Evolutionary conservation across 1,284 basidiomycete species (phyloP), one percentile per base, ranked within the genome.

Genomic region (Ceratobasidium papillatum): DNA sequence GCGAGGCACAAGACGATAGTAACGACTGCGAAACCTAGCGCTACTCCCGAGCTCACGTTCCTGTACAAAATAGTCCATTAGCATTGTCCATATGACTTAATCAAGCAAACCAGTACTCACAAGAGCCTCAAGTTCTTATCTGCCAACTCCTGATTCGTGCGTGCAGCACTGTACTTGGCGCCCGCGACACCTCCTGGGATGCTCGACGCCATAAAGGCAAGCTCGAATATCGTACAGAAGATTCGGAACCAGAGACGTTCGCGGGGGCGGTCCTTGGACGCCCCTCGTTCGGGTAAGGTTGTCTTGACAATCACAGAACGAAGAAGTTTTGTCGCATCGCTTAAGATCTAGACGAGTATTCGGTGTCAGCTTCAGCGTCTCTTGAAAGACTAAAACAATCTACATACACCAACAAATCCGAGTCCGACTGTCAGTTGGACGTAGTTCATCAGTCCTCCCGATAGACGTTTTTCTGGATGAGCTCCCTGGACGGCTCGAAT

Each of bases 401-500:
- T 3, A 47, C 54, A 49, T 38, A 72, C 69, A 41, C 69, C 58
- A 25, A 72, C 47, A 38, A 72, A 72, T 14, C 69, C 69, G 22
- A 72, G 69, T 12, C 56, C 69, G 17, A 72, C 69, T 7, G 56
- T 72, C 27, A 61, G 2, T 34, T 72, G 69, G 0, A 72, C 45
- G 27, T 72, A 72, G 36, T 62, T 72, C 56, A 61, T 72, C 27
- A 72, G 17, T 7, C 43, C 69, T 12, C 56, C 56, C 1, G 69
- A 72, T 14, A 14, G 1, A 36, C 69, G 54, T 43, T 51, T 72
- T 51, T 72, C 69, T 3, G 69, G 69, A 47, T 72, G 27, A 0
- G 56, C 43, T 17, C 38, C 69, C n/a, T 72, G 69, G n/a, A 72
- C 56, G 7, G 56, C 69, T 9, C 69, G 69, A 25, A 72, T 61